Percentiles rank a stretch among this genome's conserved stretches.
phyloP scores from a whole-genome alignment of 148 eudicot genomes.

The Chenopodium quinoa region DNA sequence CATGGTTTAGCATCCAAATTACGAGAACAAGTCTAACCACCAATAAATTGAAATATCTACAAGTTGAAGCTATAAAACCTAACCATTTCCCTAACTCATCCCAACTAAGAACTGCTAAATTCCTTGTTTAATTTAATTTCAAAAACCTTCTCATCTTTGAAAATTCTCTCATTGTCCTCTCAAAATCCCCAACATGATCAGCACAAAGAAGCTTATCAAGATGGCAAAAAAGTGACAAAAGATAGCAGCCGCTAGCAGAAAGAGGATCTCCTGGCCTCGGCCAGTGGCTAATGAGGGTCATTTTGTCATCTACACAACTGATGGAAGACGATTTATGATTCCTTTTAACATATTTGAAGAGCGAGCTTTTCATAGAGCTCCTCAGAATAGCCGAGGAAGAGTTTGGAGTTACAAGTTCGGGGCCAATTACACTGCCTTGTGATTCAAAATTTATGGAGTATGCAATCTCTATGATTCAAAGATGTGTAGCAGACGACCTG shows the following conservation, averaged over 20 bases:
- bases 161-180: background rate
- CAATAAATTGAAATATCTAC: background rate
- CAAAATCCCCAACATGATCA: constrained; percentile 5
- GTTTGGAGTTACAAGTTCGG: constrained; percentile 36
- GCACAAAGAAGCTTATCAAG: constrained; percentile 32
- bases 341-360: constrained; percentile 12
- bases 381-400: constrained; percentile 41
- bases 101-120: background rate
- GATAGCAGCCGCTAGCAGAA: constrained; percentile 23
- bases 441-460: constrained; percentile 33
- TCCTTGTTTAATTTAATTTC: background rate
- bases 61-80: constrained; percentile 5
- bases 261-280: constrained; percentile 22
- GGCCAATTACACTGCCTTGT: constrained; percentile 43
- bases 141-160: background rate
- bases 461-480: constrained; percentile 31
- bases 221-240: constrained; percentile 30
- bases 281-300: constrained; percentile 5
- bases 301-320: constrained; percentile 4
- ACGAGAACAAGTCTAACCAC: background rate
- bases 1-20: background rate
- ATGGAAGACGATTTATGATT: constrained; percentile 2
- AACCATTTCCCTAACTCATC: background rate
- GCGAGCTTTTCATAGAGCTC: constrained; percentile 32
- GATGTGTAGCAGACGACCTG: constrained; percentile 20